Evolutionary conservation across 441 rosid species (phyloP).

Genomic region (Macaranga tanarius): DNA sequence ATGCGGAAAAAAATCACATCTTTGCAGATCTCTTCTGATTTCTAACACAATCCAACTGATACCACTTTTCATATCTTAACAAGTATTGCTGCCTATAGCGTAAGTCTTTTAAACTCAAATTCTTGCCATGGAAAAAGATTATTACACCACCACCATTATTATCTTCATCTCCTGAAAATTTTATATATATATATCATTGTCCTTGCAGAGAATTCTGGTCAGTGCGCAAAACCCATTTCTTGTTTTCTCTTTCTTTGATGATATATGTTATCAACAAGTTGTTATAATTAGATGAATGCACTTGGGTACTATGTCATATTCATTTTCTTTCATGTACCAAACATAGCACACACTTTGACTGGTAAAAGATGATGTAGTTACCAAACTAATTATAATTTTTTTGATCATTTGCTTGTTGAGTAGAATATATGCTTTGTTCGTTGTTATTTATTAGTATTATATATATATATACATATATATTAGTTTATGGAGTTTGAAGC

Average conservation of each 20-base stretch:
- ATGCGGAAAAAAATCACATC: conserved; percentile 29
- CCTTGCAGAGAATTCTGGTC: no score
- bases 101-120: background rate
- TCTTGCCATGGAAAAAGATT: background rate
- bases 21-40: conserved; percentile 29
- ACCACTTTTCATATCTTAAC: conserved; percentile 15
- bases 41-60: conserved; percentile 30
- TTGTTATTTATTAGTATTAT: background rate
- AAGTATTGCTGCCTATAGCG: conserved; percentile 13
- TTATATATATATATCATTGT: no score
- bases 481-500: conserved; percentile 10
- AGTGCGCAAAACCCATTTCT: background rate
- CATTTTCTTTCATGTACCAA: conserved; percentile 12
- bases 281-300: conserved; percentile 11
- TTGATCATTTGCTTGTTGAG: background rate
- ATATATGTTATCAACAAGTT: no score
- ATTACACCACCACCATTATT: background rate
- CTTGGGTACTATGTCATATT: conserved; percentile 19
- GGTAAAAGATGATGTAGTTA: conserved; percentile 3
- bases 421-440: background rate
- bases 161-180: background rate
- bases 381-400: background rate
- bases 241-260: background rate
- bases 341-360: conserved; percentile 12
- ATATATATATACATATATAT: background rate